Evolutionary conservation across 2,329 filamentous ascomycete genomes (phyloP).

Genomic region (Trichoderma breve): DNA sequence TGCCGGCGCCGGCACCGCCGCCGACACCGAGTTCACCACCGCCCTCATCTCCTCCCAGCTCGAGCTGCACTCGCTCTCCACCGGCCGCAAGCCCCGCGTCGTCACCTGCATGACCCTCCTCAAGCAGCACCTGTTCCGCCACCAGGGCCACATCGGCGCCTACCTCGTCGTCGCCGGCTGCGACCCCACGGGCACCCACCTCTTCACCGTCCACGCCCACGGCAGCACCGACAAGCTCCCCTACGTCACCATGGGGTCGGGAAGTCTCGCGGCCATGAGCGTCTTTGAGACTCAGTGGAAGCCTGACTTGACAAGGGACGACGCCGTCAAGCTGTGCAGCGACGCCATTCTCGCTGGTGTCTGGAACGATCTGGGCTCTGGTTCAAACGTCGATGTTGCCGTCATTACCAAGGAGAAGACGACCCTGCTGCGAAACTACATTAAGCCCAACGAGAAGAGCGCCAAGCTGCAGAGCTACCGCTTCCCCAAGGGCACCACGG

Average conservation of each 20-base stretch:
- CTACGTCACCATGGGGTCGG: conserved; percentile 98
- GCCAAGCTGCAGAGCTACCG: conserved; percentile 92
- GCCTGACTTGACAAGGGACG: conserved; percentile 69
- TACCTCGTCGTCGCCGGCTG: conserved; percentile 97
- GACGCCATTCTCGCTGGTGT: conserved; percentile 95
- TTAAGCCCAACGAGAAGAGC: conserved; percentile 86
- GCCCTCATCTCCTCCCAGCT: conserved; percentile 98
- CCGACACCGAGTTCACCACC: conserved; percentile 98
- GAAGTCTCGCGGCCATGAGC: conserved; percentile 93
- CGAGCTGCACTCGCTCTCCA: conserved; percentile 94
- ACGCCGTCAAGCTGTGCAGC: conserved; percentile 76
- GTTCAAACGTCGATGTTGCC: conserved; percentile 95
- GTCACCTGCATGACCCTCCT: conserved; percentile 99
- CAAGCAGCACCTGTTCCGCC: conserved; percentile 98
- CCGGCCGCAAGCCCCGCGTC: conserved; percentile 92
- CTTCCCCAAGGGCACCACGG: conserved; percentile 89
- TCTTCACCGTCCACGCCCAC: conserved; percentile 98
- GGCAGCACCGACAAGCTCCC: conserved; percentile 98
- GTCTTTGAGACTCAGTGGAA: conserved; percentile 98
- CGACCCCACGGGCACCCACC: conserved; percentile 89
- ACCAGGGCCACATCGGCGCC: conserved; percentile 96
- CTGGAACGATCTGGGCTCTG: conserved; percentile 96
- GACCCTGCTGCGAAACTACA: conserved; percentile 86
- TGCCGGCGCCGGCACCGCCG: conserved; percentile 93
- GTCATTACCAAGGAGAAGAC: conserved; percentile 96